phyloP scores from a whole-genome alignment of 2,329 filamentous ascomycete genomes.

The Ceratocystis eucalypticola region DNA sequence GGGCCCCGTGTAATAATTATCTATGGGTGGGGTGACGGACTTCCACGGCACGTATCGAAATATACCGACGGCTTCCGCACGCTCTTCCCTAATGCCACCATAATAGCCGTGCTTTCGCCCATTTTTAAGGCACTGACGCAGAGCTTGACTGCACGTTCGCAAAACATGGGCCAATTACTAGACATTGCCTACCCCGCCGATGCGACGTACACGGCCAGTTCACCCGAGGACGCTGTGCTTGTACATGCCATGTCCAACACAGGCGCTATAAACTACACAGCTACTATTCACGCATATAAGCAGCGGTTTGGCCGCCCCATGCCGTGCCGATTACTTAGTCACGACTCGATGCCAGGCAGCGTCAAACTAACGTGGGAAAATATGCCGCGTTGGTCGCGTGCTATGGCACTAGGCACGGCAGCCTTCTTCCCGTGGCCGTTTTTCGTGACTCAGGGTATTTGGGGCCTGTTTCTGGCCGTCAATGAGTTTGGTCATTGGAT shows the following conservation, averaged over 20 bases:
- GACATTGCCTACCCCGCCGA: conserved; percentile 27
- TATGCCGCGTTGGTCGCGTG: conserved; percentile 38
- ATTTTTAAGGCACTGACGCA: conserved; percentile 34
- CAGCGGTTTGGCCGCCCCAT: conserved; percentile 29
- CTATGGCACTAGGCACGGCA: conserved; percentile 38
- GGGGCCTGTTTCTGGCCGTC: conserved; percentile 31
- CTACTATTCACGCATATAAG: conserved; percentile 35
- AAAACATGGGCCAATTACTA: conserved; percentile 34
- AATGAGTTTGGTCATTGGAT: conserved; percentile 27
- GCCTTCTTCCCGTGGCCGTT: conserved; percentile 38
- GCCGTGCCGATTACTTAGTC: conserved; percentile 36
- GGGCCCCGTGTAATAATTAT: conserved; percentile 37
- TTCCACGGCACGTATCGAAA: conserved; percentile 41
- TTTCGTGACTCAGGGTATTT: conserved; percentile 34
- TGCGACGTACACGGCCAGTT: conserved; percentile 19
- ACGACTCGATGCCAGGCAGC: conserved; percentile 42
- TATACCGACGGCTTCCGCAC: conserved; percentile 39
- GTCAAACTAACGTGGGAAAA: conserved; percentile 31
- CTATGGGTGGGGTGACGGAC: conserved; percentile 45
- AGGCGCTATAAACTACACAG: conserved; percentile 40
- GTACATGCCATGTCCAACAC: conserved; percentile 46
- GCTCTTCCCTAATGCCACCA: conserved; percentile 37
- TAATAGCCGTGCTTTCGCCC: conserved; percentile 38
- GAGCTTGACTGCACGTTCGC: conserved; percentile 31
- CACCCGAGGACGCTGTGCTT: conserved; percentile 29